These are phyloP conservation scores for Mrakia gelida DNA, from an alignment of 768 basidiomycete species.

Conservation along the genomic window DNA sequence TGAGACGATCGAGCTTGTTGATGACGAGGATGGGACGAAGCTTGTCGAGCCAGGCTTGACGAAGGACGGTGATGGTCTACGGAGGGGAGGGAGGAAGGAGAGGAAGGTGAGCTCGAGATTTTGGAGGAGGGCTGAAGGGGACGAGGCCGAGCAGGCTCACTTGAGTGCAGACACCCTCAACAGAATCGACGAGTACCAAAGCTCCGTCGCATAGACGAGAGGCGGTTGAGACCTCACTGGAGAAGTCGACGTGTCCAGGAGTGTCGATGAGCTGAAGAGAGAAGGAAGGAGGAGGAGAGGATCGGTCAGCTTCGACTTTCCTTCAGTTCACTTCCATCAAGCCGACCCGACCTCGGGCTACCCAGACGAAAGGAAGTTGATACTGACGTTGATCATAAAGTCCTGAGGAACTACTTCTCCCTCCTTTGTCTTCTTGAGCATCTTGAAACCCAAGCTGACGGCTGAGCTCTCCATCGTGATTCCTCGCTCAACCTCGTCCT, in stretches of 20 bases:
- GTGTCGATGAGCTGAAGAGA: conserved; percentile 74
- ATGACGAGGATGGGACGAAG: conserved; percentile 88
- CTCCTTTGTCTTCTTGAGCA: conserved; percentile 35
- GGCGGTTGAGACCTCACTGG: conserved; percentile 92
- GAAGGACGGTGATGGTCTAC: conserved; percentile 91
- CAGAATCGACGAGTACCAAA: conserved; percentile 88
- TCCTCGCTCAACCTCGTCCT: conserved; percentile 94
- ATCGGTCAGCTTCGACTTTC: background rate
- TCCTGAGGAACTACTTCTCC: conserved; percentile 36
- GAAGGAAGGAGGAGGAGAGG: background rate
- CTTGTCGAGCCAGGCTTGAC: conserved; percentile 88
- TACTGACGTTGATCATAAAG: conserved; percentile 32
- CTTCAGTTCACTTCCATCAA: no score
- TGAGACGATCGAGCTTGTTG: conserved; percentile 91
- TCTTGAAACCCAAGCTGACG: conserved; percentile 41
- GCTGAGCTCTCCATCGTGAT: conserved; percentile 99
- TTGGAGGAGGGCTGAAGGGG: background rate
- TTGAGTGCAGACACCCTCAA: conserved; percentile 98
- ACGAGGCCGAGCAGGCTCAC: conserved; percentile 48
- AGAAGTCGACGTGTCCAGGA: conserved; percentile 98
- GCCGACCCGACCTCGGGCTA: background rate
- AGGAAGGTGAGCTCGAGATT: conserved; percentile 7
- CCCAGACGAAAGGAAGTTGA: background rate
- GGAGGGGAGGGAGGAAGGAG: conserved; percentile 4
- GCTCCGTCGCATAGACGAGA: conserved; percentile 92